Evolutionary conservation across 208 protist genomes (phyloP).

Genomic region (Wallacemonas sp.): DNA sequence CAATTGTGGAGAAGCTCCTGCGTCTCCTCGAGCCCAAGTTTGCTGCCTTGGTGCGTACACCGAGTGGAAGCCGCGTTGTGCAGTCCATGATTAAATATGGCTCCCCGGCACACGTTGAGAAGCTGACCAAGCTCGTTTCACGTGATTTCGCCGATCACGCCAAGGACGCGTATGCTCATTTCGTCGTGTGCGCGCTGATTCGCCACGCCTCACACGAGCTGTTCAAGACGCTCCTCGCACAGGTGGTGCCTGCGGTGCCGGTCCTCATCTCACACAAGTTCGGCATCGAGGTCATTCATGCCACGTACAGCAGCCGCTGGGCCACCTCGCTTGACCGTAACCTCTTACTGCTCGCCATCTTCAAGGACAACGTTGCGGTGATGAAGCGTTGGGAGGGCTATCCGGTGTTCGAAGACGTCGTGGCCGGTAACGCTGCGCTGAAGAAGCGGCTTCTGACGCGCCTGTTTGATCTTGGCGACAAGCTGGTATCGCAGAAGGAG

Average conservation of each 20-base stretch:
- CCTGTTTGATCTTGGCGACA: conserved; percentile 87
- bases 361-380: conserved; percentile 81
- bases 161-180: conserved; percentile 86
- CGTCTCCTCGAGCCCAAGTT: conserved; percentile 83
- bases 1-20: conserved; percentile 82
- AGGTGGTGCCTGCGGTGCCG: conserved; percentile 67
- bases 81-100: conserved; percentile 93
- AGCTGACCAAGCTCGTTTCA: conserved; percentile 55
- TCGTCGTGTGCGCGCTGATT: conserved; percentile 77
- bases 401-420: conserved; percentile 74
- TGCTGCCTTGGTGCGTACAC: conserved; percentile 61
- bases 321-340: conserved; percentile 67
- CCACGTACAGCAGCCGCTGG: conserved; percentile 80
- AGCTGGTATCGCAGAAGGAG: conserved; percentile 89
- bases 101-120: conserved; percentile 61
- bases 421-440: conserved; percentile 51
- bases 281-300: conserved; percentile 81
- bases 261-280: conserved; percentile 84
- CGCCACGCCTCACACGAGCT: conserved; percentile 80
- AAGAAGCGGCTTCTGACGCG: conserved; percentile 75
- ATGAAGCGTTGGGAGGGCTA: conserved; percentile 89
- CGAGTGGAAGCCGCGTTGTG: conserved; percentile 77
- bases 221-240: conserved; percentile 59
- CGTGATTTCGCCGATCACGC: conserved; percentile 58
- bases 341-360: conserved; percentile 76